Evolutionary conservation across 495 filamentous ascomycete genomes (phyloP).

Genomic region (Podospora tetraspora): DNA sequence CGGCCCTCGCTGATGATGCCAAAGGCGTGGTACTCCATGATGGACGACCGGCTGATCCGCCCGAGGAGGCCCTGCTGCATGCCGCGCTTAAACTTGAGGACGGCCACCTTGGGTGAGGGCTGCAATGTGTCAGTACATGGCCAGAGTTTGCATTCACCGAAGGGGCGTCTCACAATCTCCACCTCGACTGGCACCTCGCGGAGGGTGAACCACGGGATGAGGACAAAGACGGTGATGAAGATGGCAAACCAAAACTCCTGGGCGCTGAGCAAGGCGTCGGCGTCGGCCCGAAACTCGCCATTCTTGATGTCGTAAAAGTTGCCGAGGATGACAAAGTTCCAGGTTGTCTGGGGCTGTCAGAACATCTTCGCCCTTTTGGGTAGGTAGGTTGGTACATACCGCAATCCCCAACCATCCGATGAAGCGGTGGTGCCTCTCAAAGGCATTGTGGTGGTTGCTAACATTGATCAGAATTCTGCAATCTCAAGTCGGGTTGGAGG

Average conservation of each 20-base stretch:
- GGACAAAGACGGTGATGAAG: constrained; percentile 42
- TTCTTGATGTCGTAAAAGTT: constrained; percentile 36
- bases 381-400: constrained; percentile 20
- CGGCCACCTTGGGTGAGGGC: constrained; percentile 41
- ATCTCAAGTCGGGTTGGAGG: neutral
- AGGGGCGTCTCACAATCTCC: constrained; percentile 33
- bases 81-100: constrained; percentile 39
- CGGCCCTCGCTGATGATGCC: constrained; percentile 43
- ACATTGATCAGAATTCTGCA: neutral
- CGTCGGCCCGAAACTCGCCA: constrained; percentile 32
- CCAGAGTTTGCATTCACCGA: neutral
- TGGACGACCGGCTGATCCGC: constrained; percentile 40
- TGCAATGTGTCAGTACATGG: constrained; percentile 15
- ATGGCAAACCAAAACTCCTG: constrained; percentile 45
- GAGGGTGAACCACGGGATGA: constrained; percentile 42
- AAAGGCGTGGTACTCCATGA: constrained; percentile 47
- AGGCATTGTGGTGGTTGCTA: constrained; percentile 37
- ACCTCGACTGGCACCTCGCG: constrained; percentile 41
- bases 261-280: constrained; percentile 35
- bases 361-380: neutral
- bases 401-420: constrained; percentile 42
- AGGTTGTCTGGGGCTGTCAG: constrained; percentile 29
- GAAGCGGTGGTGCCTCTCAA: constrained; percentile 42
- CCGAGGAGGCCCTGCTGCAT: constrained; percentile 45
- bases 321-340: constrained; percentile 39